Base-by-base conservation (phyloP, 768 basidiomycete species). In the Neoboletus subvelutipes region DNA sequence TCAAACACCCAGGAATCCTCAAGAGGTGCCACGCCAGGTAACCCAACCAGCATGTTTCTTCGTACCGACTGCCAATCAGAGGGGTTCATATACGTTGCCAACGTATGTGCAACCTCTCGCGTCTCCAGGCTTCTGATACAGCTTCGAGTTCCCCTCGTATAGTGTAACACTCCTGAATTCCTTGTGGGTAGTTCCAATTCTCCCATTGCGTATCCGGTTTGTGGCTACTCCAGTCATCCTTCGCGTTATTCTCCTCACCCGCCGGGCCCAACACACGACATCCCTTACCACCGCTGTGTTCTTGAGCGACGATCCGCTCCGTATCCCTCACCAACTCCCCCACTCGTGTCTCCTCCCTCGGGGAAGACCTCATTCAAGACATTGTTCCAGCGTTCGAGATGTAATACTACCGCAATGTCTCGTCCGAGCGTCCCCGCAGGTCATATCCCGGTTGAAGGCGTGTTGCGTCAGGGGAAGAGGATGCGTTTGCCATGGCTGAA, bases 161-260 rank as follows among this genome's bases (percentile, higher is more conserved):
- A 69, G 63, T 40, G 64, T 39, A 29, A 64, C 34, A 65, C 67
- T 7, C 69, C 71, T n/a, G 69, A 69, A 52, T 72, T 72, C 51
- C 69, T 70, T 7, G 69, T 52, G 24, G 73, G 71, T 7, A 63
- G 67, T 42, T 72, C 73, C 13, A 63, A 57, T 48, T 74, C 73
- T 45, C 67, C 64, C 7, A 26, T 74, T 40, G 71, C 58, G 28
- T 71, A 69, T 29, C 70, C 72, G 5, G 65, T 65, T 26, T 56
- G 56, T 45, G 73, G 71, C 36, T 72, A 72, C 51, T 64, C 58
- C 15, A 72, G 71, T 45, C 66, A 56, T 43, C 63, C 67, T 58
- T 54, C 55, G n/a, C 59, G 50, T 11, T 49, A 37, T 50, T 41
- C 34, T 45, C 57, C 61, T 29, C 55, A 15, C 22, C 22, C 17